Conservation (phyloP, 345 rosid genomes). For the Gossypium bickii region DNA sequence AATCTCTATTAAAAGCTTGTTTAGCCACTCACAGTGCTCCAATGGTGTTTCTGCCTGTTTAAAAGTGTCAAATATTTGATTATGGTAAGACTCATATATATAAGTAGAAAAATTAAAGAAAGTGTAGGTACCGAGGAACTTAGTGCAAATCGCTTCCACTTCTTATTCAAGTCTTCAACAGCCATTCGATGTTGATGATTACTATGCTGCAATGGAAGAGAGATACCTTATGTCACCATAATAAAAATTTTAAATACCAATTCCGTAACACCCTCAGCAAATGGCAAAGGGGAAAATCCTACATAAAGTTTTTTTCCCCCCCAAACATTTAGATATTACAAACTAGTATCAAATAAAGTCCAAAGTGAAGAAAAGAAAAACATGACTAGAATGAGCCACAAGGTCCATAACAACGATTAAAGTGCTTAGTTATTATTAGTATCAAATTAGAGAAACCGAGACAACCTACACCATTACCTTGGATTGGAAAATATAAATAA, state of each 20-base stretch:
- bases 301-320: background rate
- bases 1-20: slow-evolving; percentile 75
- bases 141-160: slow-evolving; percentile 67
- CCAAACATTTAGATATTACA: background rate
- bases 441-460: background rate
- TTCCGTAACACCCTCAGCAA: background rate
- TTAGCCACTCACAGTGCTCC: slow-evolving; percentile 96
- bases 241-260: background rate
- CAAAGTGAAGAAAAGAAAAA: background rate
- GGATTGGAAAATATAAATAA: background rate
- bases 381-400: background rate
- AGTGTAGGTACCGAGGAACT: slow-evolving; percentile 45
- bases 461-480: background rate
- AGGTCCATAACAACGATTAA: background rate
- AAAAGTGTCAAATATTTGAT: slow-evolving; percentile 13
- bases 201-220: slow-evolving; percentile 50
- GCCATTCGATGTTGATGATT: slow-evolving; percentile 56
- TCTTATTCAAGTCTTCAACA: slow-evolving; percentile 78
- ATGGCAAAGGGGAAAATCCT: background rate
- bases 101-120: slow-evolving; percentile 7
- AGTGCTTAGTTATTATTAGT: background rate
- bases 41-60: slow-evolving; percentile 73
- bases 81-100: slow-evolving; percentile 8
- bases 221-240: background rate
- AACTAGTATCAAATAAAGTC: background rate